A percentile compares a stretch with the other conserved stretches of the same genome.
phyloP scores from a whole-genome alignment of 208 protist genomes.

The Endotrypanum monterogeii region DNA sequence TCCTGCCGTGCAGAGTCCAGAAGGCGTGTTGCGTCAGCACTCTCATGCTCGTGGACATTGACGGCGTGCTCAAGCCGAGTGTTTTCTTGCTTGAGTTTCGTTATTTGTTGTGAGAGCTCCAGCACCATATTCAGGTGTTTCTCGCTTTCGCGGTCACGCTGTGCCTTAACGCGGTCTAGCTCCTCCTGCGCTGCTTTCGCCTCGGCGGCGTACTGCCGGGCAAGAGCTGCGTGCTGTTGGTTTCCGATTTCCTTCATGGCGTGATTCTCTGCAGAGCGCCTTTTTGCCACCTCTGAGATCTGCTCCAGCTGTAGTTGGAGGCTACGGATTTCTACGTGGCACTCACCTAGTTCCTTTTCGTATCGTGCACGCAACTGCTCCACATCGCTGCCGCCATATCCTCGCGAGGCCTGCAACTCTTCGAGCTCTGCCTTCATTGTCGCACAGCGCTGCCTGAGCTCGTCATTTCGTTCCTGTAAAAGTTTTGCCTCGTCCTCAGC shows the following conservation, averaged over 20 bases:
- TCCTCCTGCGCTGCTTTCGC: slow-evolving; percentile 21
- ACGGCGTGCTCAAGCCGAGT: slow-evolving; percentile 23
- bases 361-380: slow-evolving; percentile 21
- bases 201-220: slow-evolving; percentile 31
- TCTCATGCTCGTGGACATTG: slow-evolving; percentile 21
- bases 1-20: slow-evolving; percentile 14
- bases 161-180: slow-evolving; percentile 14
- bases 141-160: slow-evolving; percentile 18
- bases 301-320: slow-evolving; percentile 33
- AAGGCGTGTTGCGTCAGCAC: slow-evolving; percentile 19
- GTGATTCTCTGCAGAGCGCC: slow-evolving; percentile 4
- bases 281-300: slow-evolving; percentile 18
- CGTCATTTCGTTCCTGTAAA: slow-evolving; percentile 21
- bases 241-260: slow-evolving; percentile 17
- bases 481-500: slow-evolving; percentile 10
- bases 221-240: slow-evolving; percentile 18
- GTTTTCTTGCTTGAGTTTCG: slow-evolving; percentile 21
- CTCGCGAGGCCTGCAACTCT: slow-evolving; percentile 1
- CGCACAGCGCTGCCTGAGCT: slow-evolving; percentile 20
- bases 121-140: slow-evolving; percentile 23
- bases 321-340: slow-evolving; percentile 34
- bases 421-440: slow-evolving; percentile 12
- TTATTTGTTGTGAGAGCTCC: slow-evolving; percentile 32
- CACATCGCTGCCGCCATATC: slow-evolving; percentile 4
- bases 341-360: slow-evolving; percentile 16